A percentile compares a stretch with the other conserved stretches of the same genome.
phyloP scores from a whole-genome alignment of 208 protist genomes.

The Leishmania major region DNA sequence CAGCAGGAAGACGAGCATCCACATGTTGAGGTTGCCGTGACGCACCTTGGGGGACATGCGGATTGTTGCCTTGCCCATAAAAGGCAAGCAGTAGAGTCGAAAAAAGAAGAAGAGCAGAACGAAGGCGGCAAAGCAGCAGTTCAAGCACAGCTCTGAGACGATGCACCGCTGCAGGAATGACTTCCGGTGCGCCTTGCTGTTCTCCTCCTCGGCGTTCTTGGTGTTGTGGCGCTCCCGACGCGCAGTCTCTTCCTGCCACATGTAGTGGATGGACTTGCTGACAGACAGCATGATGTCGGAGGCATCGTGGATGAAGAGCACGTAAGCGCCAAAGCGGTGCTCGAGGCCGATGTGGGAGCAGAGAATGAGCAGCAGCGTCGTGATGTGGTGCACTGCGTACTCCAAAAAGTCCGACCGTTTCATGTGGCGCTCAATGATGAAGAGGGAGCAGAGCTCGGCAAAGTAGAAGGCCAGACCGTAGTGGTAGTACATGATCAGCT shows the following conservation, averaged over 20 bases:
- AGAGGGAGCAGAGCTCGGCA: constrained; percentile 54
- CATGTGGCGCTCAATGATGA: constrained; percentile 51
- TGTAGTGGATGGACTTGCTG: constrained; percentile 67
- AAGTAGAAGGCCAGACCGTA: constrained; percentile 77
- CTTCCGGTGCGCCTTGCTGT: constrained; percentile 30
- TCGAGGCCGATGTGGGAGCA: constrained; percentile 58
- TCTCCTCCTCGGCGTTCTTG: constrained; percentile 14
- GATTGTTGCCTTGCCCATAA: constrained; percentile 33
- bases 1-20: constrained; percentile 55
- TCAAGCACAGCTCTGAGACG: constrained; percentile 34
- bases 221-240: constrained; percentile 33
- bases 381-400: constrained; percentile 70
- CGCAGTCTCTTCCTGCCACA: constrained; percentile 35
- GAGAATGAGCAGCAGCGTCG: constrained; percentile 58
- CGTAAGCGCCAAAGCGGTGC: constrained; percentile 73
- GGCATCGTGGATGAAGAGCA: constrained; percentile 76
- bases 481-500: constrained; percentile 65
- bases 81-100: constrained; percentile 63
- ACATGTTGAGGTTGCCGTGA: constrained; percentile 57
- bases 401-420: constrained; percentile 73
- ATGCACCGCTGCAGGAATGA: constrained; percentile 37
- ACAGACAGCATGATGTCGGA: constrained; percentile 74
- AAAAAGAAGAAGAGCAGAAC: constrained; percentile 61
- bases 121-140: constrained; percentile 58
- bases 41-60: constrained; percentile 41